Evolutionary conservation across 1,284 basidiomycete genomes (phyloP).

Genomic region (Cryptococcus sp.): DNA sequence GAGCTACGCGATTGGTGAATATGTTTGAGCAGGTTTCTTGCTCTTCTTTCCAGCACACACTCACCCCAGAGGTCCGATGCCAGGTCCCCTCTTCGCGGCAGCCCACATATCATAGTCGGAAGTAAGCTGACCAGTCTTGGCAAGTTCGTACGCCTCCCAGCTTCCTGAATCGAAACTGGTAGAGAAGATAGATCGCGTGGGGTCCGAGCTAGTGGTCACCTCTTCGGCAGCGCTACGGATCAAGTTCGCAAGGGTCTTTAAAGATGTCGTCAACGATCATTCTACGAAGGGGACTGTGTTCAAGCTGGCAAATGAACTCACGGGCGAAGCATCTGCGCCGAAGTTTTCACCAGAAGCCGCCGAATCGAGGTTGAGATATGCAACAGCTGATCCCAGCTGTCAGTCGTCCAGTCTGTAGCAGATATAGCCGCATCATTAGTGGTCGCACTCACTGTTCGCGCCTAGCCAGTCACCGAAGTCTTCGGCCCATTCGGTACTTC

Average conservation of each 20-base stretch:
- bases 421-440: slow-evolving; percentile 28
- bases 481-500: slow-evolving; percentile 85
- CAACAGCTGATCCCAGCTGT: slow-evolving; percentile 58
- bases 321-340: slow-evolving; percentile 48
- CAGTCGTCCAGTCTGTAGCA: slow-evolving; percentile 13
- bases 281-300: background rate
- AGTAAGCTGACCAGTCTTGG: background rate
- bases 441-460: slow-evolving; percentile 57
- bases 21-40: too few species aligned
- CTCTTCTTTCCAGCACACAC: background rate
- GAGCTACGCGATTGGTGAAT: slow-evolving; percentile 47
- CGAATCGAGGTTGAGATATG: slow-evolving; percentile 79
- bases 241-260: slow-evolving; percentile 77
- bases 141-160: slow-evolving; percentile 25
- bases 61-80: slow-evolving; percentile 29
- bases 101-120: slow-evolving; percentile 16
- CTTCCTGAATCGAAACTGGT: slow-evolving; percentile 43
- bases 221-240: slow-evolving; percentile 67
- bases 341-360: slow-evolving; percentile 71
- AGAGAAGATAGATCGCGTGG: slow-evolving; percentile 48
- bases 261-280: slow-evolving; percentile 41
- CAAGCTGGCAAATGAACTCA: slow-evolving; percentile 30
- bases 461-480: slow-evolving; percentile 81
- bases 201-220: slow-evolving; percentile 60
- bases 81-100: slow-evolving; percentile 13